Conservation (phyloP, 202 grass and related monocot genomes). For the Dendrocalamus latiflorus region DNA sequence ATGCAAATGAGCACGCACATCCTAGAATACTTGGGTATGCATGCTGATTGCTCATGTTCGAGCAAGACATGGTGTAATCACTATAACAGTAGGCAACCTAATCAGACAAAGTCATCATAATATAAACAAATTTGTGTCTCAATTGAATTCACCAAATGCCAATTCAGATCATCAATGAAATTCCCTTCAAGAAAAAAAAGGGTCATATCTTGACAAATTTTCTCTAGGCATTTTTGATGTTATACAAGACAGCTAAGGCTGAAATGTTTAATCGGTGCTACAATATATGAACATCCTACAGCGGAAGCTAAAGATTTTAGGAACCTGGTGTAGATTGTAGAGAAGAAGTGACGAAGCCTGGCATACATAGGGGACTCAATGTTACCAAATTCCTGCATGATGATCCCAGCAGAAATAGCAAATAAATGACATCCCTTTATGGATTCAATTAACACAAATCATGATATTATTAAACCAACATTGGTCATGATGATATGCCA, state of each 20-base stretch:
- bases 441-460: background rate
- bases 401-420: slow-evolving; percentile 19
- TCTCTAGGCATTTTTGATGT: background rate
- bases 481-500: background rate
- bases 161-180: background rate
- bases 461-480: background rate
- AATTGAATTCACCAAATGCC: background rate
- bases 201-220: background rate
- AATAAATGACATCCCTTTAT: background rate
- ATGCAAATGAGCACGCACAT: background rate
- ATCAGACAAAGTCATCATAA: background rate
- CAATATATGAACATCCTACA: background rate
- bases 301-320: background rate
- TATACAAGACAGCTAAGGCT: background rate
- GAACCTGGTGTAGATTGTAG: slow-evolving; percentile 76
- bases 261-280: background rate
- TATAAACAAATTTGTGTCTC: background rate
- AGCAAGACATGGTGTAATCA: background rate
- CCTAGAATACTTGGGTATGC: background rate
- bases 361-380: slow-evolving; percentile 93
- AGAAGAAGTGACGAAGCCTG: slow-evolving; percentile 81
- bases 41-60: background rate
- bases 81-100: background rate
- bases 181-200: background rate
- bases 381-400: slow-evolving; percentile 89